phyloP scores from a whole-genome alignment of 2,329 filamentous ascomycete genomes.

The Allantophomopsis cytisporea region DNA sequence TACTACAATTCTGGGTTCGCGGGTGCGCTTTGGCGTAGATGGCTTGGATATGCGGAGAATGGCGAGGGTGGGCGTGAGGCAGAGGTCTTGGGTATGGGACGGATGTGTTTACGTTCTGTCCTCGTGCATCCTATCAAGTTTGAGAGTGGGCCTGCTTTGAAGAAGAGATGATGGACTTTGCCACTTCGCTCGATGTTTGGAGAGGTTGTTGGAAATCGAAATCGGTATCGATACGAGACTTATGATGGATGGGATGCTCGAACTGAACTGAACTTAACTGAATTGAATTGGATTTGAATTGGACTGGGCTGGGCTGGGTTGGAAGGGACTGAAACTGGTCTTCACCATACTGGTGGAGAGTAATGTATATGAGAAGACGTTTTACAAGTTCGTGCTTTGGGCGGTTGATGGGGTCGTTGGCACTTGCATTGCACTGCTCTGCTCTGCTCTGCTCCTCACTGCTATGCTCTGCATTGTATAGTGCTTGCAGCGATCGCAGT shows the following conservation, averaged over 20 bases:
- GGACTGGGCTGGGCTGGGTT: no score
- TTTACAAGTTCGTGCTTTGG: not conserved
- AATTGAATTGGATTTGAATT: not conserved
- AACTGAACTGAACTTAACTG: not conserved
- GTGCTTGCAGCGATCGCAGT: no score
- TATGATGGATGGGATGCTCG: not conserved
- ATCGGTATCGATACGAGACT: no score
- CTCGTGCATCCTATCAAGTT: slow-evolving; percentile 71
- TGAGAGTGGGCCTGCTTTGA: slow-evolving; percentile 17
- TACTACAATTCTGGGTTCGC: slow-evolving; percentile 75
- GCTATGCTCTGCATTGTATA: no score
- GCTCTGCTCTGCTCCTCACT: no score
- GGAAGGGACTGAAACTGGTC: no score
- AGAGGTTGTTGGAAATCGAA: not conserved
- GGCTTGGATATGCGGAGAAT: slow-evolving; percentile 49
- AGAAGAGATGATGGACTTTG: no score
- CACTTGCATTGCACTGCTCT: no score
- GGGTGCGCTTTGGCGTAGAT: slow-evolving; percentile 64
- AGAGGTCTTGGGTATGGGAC: slow-evolving; percentile 32
- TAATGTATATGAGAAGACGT: not conserved
- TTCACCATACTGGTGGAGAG: not conserved
- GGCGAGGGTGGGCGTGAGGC: slow-evolving; percentile 34
- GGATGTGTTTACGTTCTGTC: slow-evolving; percentile 71
- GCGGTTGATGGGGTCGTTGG: not conserved
- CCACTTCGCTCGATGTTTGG: no score